These are phyloP conservation scores for Spathaspora sp. DNA, from an alignment of 1,139 yeast species.

Conservation along the genomic window DNA sequence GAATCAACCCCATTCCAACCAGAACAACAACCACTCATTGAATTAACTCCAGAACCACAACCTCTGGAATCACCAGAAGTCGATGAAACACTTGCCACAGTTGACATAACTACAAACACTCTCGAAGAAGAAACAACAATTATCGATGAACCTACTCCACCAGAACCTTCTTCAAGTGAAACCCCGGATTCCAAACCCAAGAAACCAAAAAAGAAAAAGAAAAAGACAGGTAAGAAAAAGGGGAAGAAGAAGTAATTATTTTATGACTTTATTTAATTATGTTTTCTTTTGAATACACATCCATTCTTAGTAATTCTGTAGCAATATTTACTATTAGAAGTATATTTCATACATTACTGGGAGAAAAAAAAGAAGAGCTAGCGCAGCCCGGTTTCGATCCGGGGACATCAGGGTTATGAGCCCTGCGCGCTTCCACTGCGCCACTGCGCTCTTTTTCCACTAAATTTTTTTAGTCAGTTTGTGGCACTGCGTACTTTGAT, in stretches of 20 bases:
- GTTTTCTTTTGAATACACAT: not conserved
- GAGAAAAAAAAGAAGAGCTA: slow-evolving; percentile 28
- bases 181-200: not conserved
- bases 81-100: not conserved
- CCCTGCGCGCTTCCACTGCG: slow-evolving; percentile 99
- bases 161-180: not conserved
- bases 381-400: slow-evolving; percentile 99
- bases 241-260: slow-evolving; percentile 15
- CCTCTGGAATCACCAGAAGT: not conserved
- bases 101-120: not conserved
- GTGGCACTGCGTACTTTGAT: no score
- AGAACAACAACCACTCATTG: not conserved
- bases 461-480: no score
- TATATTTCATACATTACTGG: no score
- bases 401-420: slow-evolving; percentile 99
- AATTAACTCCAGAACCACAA: not conserved
- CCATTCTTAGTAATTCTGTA: not conserved
- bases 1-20: not conserved
- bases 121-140: not conserved
- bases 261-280: not conserved
- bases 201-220: slow-evolving; percentile 13
- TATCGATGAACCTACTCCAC: not conserved
- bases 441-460: slow-evolving; percentile 62
- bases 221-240: slow-evolving; percentile 17
- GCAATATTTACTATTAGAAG: no score